These are phyloP conservation scores for Suhomyces faveliae DNA, from an alignment of 805 yeast species.

Conservation along the genomic window DNA sequence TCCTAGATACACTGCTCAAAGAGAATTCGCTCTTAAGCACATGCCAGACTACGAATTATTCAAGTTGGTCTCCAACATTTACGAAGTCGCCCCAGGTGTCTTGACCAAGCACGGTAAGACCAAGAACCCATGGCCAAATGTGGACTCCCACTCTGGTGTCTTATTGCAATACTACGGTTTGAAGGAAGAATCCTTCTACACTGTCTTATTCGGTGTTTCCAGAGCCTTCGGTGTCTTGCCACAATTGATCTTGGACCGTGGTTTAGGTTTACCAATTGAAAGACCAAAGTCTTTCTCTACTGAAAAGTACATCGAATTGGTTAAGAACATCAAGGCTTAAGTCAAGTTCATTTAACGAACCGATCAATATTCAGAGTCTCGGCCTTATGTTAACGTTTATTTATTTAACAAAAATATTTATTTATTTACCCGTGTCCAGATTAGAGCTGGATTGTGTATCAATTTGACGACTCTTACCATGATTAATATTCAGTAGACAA, in stretches of 20 bases:
- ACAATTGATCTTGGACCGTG: slow-evolving; percentile 77
- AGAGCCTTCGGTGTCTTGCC: slow-evolving; percentile 78
- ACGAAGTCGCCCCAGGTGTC: slow-evolving; percentile 72
- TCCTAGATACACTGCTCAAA: slow-evolving; percentile 75
- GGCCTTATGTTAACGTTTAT: slow-evolving; percentile 10
- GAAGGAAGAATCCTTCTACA: slow-evolving; percentile 69
- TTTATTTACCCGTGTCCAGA: slow-evolving; percentile 6
- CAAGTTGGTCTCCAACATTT: slow-evolving; percentile 62
- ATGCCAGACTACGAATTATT: slow-evolving; percentile 64
- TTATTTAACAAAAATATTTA: slow-evolving; percentile 11
- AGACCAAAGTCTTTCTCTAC: slow-evolving; percentile 61
- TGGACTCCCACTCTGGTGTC: slow-evolving; percentile 77
- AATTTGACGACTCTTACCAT: slow-evolving; percentile 6
- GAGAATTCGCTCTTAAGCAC: slow-evolving; percentile 62
- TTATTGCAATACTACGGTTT: slow-evolving; percentile 78
- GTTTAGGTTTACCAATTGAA: slow-evolving; percentile 75
- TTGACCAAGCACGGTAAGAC: slow-evolving; percentile 78
- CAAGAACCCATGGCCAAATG: slow-evolving; percentile 84
- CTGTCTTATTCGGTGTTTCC: slow-evolving; percentile 80
- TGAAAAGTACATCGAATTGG: slow-evolving; percentile 81
- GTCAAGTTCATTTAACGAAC: not conserved
- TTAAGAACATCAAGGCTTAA: slow-evolving; percentile 40
- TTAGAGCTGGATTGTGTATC: slow-evolving; percentile 4
- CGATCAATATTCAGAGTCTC: slow-evolving; percentile 1
- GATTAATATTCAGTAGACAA: not conserved